Evolutionary conservation across 1,284 basidiomycete genomes (phyloP).

Genomic region (Irpex rosettiformis): DNA sequence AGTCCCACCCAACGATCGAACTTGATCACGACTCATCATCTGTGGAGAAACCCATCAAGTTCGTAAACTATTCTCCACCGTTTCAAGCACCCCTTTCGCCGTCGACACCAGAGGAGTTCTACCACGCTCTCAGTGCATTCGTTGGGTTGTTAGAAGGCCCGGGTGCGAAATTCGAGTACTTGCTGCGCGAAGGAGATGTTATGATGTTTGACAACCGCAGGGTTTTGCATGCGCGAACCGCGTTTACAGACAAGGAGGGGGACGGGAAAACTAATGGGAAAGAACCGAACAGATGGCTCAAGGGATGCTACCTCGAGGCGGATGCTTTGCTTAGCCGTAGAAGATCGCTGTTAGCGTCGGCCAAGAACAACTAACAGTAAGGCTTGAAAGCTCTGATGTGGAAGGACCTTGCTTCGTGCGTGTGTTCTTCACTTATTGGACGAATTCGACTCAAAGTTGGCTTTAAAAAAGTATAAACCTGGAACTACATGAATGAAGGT

Average conservation of each 20-base stretch:
- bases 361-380: background rate
- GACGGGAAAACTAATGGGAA: slow-evolving; percentile 32
- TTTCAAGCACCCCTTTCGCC: slow-evolving; percentile 83
- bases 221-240: slow-evolving; percentile 86
- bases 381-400: background rate
- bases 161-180: slow-evolving; percentile 59
- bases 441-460: too few species aligned
- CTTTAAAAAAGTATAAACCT: too few species aligned
- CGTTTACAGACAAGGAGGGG: slow-evolving; percentile 47
- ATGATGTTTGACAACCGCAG: slow-evolving; percentile 93
- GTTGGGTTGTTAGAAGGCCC: slow-evolving; percentile 57
- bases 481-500: background rate
- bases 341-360: slow-evolving; percentile 33
- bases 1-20: slow-evolving; percentile 80
- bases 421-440: too few species aligned
- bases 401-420: too few species aligned
- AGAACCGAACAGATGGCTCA: slow-evolving; percentile 73
- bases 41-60: slow-evolving; percentile 35
- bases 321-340: slow-evolving; percentile 69
- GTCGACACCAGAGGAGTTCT: slow-evolving; percentile 54
- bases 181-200: slow-evolving; percentile 80
- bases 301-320: slow-evolving; percentile 84
- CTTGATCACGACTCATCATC: slow-evolving; percentile 33
- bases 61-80: slow-evolving; percentile 92
- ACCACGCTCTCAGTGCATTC: slow-evolving; percentile 66